Conservation (phyloP, 2,329 filamentous ascomycete species). For the Ceratocystis huliohia region DNA sequence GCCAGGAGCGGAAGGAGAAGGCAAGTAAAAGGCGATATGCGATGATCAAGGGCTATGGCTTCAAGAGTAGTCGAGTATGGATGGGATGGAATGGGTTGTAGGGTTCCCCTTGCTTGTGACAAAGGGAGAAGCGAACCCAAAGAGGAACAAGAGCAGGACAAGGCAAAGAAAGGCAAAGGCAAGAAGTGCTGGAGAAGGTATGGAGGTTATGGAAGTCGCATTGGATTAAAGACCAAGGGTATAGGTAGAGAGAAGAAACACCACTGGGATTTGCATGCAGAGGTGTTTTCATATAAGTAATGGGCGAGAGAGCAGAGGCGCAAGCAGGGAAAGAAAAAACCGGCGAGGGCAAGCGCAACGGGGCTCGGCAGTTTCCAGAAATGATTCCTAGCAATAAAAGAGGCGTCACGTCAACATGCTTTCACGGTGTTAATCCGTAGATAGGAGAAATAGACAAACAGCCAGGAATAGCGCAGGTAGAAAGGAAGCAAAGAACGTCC, state of each 20-base stretch:
- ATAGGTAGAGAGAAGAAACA: background rate
- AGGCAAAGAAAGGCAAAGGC: background rate
- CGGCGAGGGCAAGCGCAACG: background rate
- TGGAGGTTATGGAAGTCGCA: background rate
- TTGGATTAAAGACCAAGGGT: background rate
- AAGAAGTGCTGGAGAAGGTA: background rate
- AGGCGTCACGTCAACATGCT: background rate
- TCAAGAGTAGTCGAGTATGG: too few relatives aligned
- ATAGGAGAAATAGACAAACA: too few relatives aligned
- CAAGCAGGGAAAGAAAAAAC: background rate
- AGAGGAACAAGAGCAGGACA: background rate
- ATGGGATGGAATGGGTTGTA: background rate
- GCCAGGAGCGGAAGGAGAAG: too few relatives aligned
- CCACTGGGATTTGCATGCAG: background rate
- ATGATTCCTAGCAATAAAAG: constrained; percentile 4
- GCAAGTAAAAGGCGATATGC: too few relatives aligned
- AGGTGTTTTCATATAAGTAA: background rate
- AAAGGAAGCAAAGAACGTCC: constrained; percentile 6
- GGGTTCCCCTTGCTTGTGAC: background rate
- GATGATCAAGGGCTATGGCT: too few relatives aligned
- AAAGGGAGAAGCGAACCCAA: too few relatives aligned
- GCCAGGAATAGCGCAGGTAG: too few relatives aligned
- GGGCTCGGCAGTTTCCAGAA: background rate
- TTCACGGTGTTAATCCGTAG: too few relatives aligned
- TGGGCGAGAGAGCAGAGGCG: background rate